phyloP scores from a whole-genome alignment of 108 stramenopile species.

The Nannochloropsis oceanica region DNA sequence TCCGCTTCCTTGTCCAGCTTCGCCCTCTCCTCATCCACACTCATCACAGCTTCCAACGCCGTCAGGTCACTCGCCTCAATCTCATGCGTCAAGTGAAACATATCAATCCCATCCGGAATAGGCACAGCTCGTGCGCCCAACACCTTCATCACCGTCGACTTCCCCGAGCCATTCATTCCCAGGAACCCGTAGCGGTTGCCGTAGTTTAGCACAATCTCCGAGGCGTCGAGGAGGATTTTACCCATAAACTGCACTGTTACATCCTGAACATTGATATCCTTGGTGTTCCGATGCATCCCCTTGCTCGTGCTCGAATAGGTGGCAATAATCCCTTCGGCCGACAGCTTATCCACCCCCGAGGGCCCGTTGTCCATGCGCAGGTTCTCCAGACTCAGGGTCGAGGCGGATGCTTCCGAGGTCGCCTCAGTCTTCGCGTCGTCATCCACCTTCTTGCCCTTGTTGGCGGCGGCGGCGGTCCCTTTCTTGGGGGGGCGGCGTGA shows the following conservation, averaged over 20 bases:
- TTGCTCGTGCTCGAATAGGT: not conserved
- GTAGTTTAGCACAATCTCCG: slow-evolving; percentile 79
- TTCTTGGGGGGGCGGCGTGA: not conserved
- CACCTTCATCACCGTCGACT: slow-evolving; percentile 73
- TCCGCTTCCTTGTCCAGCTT: slow-evolving; percentile 77
- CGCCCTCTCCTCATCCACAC: slow-evolving; percentile 76
- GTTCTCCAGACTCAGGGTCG: not conserved
- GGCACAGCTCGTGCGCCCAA: slow-evolving; percentile 82
- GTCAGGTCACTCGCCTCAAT: slow-evolving; percentile 76
- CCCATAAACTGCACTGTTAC: slow-evolving; percentile 85
- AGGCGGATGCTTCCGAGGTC: not conserved
- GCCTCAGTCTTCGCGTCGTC: not conserved
- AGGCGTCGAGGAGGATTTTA: slow-evolving; percentile 73
- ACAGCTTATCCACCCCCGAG: not conserved
- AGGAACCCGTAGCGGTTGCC: slow-evolving; percentile 74
- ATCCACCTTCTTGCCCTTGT: not conserved
- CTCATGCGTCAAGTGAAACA: slow-evolving; percentile 87
- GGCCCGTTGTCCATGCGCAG: not conserved
- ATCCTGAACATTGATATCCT: slow-evolving; percentile 84
- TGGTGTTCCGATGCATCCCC: slow-evolving; percentile 48
- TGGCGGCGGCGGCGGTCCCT: not conserved
- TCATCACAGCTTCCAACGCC: slow-evolving; percentile 92
- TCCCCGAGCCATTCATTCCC: slow-evolving; percentile 64
- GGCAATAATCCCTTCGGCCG: not conserved
- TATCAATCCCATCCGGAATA: slow-evolving; percentile 85